Evolutionary conservation across 805 yeast species (phyloP), one percentile per base, ranked within the genome.

Genomic region (Pichia cephalocereana): DNA sequence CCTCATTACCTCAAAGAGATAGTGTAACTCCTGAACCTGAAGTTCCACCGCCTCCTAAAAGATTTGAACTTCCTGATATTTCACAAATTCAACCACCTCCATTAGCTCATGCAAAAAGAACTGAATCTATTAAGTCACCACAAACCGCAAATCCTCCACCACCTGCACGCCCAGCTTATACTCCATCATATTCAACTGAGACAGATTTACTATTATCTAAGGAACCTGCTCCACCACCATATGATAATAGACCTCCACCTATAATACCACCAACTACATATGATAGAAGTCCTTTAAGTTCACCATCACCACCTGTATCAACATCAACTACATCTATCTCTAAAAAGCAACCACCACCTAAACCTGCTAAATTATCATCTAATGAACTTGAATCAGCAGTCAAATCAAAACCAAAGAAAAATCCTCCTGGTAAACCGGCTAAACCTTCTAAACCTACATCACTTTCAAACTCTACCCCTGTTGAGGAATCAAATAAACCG

Each of bases 51-150:
- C 52, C 51, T 5, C 54, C 55, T 10, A 57, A 55, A 40, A 51
- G 51, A 15, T 63, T 58, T 37, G 51, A 53, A 30, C 26, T 62
- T 34, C 57, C 58, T 27, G 64, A 63, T 40, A 56, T 56, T 15
- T 54, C 63, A 2, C 55, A 57, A 36, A 53, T 60, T 40, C 60
- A 57, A 41, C 63, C 66, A 15, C 65, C 67, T 10, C 65, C 63
- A 2, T 55, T 60, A 3, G 41, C 48, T 19, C 45, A 23, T 41
- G 27, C 31, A 17, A 44, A 30, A 19, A 41, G 34, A 17, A 10
- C 15, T 8, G 27, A 19, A 18, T 38, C 48, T 11, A 7, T 19
- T 37, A 18, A 32, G 23, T 42, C 49, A 23, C 26, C 26, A 4
- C 26, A 5, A 6, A 23, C 26, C 1, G 6, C 4, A 23, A 23